Percentiles rank a stretch among this genome's conserved stretches.
phyloP scores from a whole-genome alignment of 2,329 filamentous ascomycete genomes.

The Pyricularia sp. region DNA sequence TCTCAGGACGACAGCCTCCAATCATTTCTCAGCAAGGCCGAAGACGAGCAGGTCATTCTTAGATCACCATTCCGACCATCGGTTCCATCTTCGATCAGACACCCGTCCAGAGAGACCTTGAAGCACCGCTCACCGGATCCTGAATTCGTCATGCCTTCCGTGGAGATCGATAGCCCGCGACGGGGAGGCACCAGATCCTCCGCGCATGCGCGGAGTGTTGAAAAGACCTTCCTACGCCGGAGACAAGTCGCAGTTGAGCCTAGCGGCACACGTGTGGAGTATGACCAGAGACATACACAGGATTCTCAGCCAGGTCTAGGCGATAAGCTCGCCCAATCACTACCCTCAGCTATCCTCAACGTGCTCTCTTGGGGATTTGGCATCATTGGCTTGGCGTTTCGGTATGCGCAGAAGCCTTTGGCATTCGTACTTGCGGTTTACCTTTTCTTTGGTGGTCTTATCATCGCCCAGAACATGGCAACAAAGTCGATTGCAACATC shows the following conservation, averaged over 20 bases:
- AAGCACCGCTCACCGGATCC: slow-evolving; percentile 29
- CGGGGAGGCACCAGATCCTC: slow-evolving; percentile 22
- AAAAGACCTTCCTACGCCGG: slow-evolving; percentile 13
- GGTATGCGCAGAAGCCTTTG: slow-evolving; percentile 50
- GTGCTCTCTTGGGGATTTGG: slow-evolving; percentile 36
- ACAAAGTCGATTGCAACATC: slow-evolving; percentile 47
- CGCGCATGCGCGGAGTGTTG: slow-evolving; percentile 18
- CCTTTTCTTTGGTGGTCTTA: slow-evolving; percentile 42
- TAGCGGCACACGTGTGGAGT: background rate
- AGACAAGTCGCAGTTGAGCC: slow-evolving; percentile 15
- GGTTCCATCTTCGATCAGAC: slow-evolving; percentile 24
- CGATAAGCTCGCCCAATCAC: slow-evolving; percentile 20
- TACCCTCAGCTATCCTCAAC: slow-evolving; percentile 25
- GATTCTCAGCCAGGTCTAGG: slow-evolving; percentile 9
- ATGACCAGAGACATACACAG: background rate
- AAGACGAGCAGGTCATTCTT: slow-evolving; percentile 42
- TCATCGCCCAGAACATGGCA: slow-evolving; percentile 48
- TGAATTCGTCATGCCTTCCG: slow-evolving; percentile 39
- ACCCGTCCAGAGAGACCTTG: slow-evolving; percentile 10
- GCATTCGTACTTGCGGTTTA: slow-evolving; percentile 49
- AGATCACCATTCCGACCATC: slow-evolving; percentile 43
- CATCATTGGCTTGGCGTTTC: slow-evolving; percentile 44
- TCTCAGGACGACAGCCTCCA: slow-evolving; percentile 43
- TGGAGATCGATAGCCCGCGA: slow-evolving; percentile 26
- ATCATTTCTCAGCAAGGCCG: slow-evolving; percentile 37